These are phyloP conservation scores for Madurella mycetomatis DNA, from an alignment of 2,329 filamentous ascomycete species.

Conservation along the genomic window DNA sequence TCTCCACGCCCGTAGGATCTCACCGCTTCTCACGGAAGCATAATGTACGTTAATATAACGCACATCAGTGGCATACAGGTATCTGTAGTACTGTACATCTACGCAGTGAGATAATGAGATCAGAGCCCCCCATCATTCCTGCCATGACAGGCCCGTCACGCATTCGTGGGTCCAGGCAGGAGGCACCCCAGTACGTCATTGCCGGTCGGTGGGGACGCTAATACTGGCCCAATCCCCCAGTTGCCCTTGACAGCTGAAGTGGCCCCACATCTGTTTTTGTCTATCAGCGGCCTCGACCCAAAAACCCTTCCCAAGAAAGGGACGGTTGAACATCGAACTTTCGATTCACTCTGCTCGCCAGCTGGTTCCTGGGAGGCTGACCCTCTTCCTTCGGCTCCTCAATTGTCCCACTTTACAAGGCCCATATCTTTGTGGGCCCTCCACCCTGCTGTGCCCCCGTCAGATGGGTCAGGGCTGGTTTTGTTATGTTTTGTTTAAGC, in stretches of 20 bases:
- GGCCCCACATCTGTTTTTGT: slow-evolving; percentile 20
- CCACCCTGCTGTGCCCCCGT: background rate
- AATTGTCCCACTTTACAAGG: background rate
- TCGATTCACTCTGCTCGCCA: background rate
- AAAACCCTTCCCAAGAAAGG: background rate
- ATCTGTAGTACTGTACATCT: too few species aligned
- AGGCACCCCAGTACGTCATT: slow-evolving; percentile 4
- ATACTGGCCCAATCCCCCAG: slow-evolving; percentile 2
- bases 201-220: background rate
- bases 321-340: background rate
- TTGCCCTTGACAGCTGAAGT: slow-evolving; percentile 22
- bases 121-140: too few species aligned
- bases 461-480: background rate
- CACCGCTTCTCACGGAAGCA: background rate
- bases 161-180: background rate
- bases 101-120: too few species aligned
- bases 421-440: background rate
- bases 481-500: background rate
- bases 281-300: slow-evolving; percentile 3
- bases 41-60: too few species aligned
- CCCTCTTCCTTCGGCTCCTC: background rate
- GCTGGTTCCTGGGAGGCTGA: background rate
- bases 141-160: background rate
- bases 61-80: too few species aligned
- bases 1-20: background rate